Evolutionary conservation across 306 rosid species (phyloP).

Genomic region (Oxytropis ochrocephala): DNA sequence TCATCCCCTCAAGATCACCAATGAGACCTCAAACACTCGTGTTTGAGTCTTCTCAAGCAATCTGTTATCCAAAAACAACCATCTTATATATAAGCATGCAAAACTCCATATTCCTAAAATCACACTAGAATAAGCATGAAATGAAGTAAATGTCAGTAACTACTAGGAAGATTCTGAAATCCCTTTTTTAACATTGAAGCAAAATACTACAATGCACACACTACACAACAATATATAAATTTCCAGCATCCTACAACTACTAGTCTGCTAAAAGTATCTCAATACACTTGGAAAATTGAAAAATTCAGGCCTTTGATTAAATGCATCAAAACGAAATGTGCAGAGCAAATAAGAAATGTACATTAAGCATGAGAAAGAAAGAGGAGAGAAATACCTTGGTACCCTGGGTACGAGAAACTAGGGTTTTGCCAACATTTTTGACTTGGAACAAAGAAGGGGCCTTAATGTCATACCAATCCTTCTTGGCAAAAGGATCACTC

Average conservation of each 20-base stretch:
- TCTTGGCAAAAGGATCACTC: constrained; percentile 93
- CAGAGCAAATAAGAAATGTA: neutral
- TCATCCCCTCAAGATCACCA: constrained; percentile 92
- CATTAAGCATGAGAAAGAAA: neutral
- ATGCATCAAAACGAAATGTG: too few species aligned
- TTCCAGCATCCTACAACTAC: too few species aligned
- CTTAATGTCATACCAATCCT: constrained; percentile 92
- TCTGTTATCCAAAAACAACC: constrained; percentile 36
- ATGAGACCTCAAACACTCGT: constrained; percentile 85
- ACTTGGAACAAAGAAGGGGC: constrained; percentile 68
- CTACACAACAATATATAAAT: neutral
- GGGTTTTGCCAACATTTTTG: constrained; percentile 82
- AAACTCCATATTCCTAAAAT: neutral
- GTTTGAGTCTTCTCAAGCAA: constrained; percentile 94
- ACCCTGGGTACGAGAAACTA: constrained; percentile 89
- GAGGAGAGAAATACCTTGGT: constrained; percentile 57
- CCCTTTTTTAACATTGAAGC: neutral
- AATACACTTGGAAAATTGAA: too few species aligned
- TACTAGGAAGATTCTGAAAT: neutral
- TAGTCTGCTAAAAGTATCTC: too few species aligned
- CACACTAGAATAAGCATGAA: neutral
- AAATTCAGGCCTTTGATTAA: too few species aligned
- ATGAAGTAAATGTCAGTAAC: neutral
- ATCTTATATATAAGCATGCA: neutral
- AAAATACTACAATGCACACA: neutral